Base-by-base conservation (phyloP, 73 alveolate species). In the Paraurostyla sp. region DNA sequence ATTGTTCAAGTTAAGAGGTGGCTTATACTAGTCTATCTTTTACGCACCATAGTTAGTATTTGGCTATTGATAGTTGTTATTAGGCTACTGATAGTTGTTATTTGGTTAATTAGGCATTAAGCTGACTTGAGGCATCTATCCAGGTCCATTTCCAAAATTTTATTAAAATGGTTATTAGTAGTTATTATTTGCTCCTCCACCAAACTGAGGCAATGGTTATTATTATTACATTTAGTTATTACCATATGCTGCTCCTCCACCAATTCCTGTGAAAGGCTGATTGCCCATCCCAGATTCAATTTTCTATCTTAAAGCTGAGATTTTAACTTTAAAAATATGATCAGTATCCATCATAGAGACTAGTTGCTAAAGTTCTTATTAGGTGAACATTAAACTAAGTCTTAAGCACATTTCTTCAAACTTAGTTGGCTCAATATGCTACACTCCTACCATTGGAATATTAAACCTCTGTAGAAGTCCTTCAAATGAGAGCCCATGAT, bases 401-500 rank as follows among this genome's bases (percentile, higher is more conserved):
- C 82, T 65, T 6, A 65, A 40, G 42, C 82, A 65, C 1, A 65
- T 16, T 36, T 65, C 82, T 65, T 32, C 56, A 22, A 65, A 65
- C 36, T 65, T 36, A 65, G 32, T 15, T 33, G 7, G 13, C 11
- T 65, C 82, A 1, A 65, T 65, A 18, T n/a, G n/a, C n/a, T 65
- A 33, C 13, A n/a, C 7, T 6, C 25, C 25, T 13, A 32, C 7
- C 11, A 58, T 56, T 40, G 22, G 48, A 3, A 65, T 65, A 6
- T 38, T 38, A 6, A 38, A 65, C 7, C 25, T 38, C 9, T 6
- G 3, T 6, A 65, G 58, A 9, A 65, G 11, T 1, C 82, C 82
- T 38, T 65, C 82, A 65, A 65, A 65, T 38, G 82, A 7, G 2
- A 38, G 38, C 16, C 46, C 46, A 22, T 35, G 40, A 38, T 65